These are phyloP conservation scores for Yamadazyma blattariae DNA, from an alignment of 1,139 yeast species.

Conservation along the genomic window DNA sequence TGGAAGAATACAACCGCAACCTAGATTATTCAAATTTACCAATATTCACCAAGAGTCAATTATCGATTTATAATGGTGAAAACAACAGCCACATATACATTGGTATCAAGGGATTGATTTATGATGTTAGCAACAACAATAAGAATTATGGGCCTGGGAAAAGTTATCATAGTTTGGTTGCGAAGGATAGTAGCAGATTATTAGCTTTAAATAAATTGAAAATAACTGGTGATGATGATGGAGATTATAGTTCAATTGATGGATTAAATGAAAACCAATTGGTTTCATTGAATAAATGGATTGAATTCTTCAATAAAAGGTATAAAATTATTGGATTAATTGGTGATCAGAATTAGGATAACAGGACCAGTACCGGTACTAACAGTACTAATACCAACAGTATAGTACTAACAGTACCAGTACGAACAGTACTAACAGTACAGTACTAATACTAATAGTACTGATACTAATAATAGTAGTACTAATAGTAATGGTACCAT, in stretches of 20 bases:
- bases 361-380: no score
- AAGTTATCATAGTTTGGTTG: slow-evolving; percentile 70
- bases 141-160: slow-evolving; percentile 75
- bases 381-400: no score
- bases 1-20: slow-evolving; percentile 19
- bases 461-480: no score
- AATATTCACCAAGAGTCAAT: slow-evolving; percentile 32
- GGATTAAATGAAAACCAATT: slow-evolving; percentile 50
- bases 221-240: slow-evolving; percentile 10
- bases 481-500: no score
- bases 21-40: slow-evolving; percentile 28
- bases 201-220: slow-evolving; percentile 48
- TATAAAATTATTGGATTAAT: slow-evolving; percentile 38
- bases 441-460: no score
- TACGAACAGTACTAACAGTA: no score
- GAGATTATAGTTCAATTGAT: slow-evolving; percentile 45
- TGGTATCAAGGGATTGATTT: slow-evolving; percentile 71
- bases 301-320: slow-evolving; percentile 51
- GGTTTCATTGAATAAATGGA: slow-evolving; percentile 57
- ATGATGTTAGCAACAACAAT: slow-evolving; percentile 67
- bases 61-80: slow-evolving; percentile 33
- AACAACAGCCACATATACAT: slow-evolving; percentile 50
- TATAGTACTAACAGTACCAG: no score
- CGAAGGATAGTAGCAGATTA: slow-evolving; percentile 74
- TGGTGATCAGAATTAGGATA: slow-evolving; percentile 27